Evolutionary conservation across 257 asterid species (phyloP), one percentile per base, ranked within the genome.

Genomic region (Euphrasia confusa): DNA sequence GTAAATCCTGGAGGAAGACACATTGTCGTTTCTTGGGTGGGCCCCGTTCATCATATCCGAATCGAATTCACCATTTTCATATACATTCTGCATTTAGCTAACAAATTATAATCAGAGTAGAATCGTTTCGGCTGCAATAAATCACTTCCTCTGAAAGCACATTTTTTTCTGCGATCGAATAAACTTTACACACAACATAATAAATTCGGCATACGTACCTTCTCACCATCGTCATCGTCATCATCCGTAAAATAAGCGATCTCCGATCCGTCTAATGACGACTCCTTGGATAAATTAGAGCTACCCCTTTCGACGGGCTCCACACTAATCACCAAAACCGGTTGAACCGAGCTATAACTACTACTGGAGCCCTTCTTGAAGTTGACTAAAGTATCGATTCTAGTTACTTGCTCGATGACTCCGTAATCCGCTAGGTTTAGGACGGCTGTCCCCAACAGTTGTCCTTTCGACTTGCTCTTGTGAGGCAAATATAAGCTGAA

Each of bases 351-450:
- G 61, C 55, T 74, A 74, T 69, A 72, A 7, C 9, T 37, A 9
- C 42, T 9, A 37, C 42, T 3, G 12, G 75, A 77, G 75, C 78
- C 75, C 75, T 74, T 90, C 83, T 84, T 90, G 40, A 80, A 75
- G 77, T 53, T 88, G 62, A 90, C 7, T 2, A 83, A 81, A 69
- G 72, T 75, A 56, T 65, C 75, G 74, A 84, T 68, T 32, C 78
- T 76, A 33, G 77, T 15, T 40, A 50, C 33, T 50, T 79, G 76
- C 56, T 82, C 87, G 15, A 82, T 65, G 10, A 82, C 69, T 64
- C 96, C 96, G 72, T 77, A 84, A 66, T 90, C 98, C 8, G 96
- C 90, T 35, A 90, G 79, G 68, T 90, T 88, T 17, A 90, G 17
- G 12, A 65, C 40, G 13, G 90, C 83, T 24, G 95, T 82, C 66